phyloP scores from a whole-genome alignment of 1,284 basidiomycete genomes.

The Tylopilus orsonianus region DNA sequence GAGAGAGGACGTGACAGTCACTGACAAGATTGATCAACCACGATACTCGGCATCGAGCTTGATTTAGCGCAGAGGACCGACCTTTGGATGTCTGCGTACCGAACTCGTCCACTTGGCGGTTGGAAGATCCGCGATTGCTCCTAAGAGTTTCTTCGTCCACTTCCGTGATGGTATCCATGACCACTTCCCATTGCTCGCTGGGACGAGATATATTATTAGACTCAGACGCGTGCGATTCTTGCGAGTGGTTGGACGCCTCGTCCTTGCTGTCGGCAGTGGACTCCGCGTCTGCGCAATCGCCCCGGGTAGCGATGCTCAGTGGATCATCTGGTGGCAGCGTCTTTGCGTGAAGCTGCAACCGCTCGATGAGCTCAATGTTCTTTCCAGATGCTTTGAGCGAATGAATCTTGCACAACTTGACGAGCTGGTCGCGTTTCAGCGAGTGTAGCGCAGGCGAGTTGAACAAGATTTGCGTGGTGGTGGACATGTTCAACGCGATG shows the following conservation, averaged over 20 bases:
- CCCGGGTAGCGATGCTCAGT: constrained; percentile 48
- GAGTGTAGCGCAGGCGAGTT: constrained; percentile 78
- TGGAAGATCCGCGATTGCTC: constrained; percentile 24
- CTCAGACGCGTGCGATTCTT: constrained; percentile 22
- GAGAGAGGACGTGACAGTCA: constrained; percentile 62
- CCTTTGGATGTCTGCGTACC: constrained; percentile 65
- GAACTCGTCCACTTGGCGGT: constrained; percentile 55
- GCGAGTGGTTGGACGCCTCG: constrained; percentile 28
- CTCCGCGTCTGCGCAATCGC: constrained; percentile 36
- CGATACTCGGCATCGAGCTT: background rate
- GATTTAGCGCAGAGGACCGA: constrained; percentile 35
- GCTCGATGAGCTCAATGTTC: constrained; percentile 67
- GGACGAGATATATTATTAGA: constrained; percentile 43
- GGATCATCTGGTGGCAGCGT: constrained; percentile 55
- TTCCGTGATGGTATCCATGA: constrained; percentile 74
- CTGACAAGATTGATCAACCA: constrained; percentile 28
- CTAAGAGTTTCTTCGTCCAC: constrained; percentile 46
- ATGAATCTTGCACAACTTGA: constrained; percentile 79
- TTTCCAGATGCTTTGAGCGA: constrained; percentile 75
- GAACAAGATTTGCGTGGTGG: constrained; percentile 73
- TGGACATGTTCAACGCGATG: constrained; percentile 43
- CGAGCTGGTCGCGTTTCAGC: constrained; percentile 75
- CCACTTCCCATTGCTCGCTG: constrained; percentile 74
- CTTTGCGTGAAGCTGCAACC: constrained; percentile 62
- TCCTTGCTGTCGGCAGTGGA: constrained; percentile 29